phyloP scores from a whole-genome alignment of 2,329 filamentous ascomycete species.

The Colletotrichum tofieldiae region DNA sequence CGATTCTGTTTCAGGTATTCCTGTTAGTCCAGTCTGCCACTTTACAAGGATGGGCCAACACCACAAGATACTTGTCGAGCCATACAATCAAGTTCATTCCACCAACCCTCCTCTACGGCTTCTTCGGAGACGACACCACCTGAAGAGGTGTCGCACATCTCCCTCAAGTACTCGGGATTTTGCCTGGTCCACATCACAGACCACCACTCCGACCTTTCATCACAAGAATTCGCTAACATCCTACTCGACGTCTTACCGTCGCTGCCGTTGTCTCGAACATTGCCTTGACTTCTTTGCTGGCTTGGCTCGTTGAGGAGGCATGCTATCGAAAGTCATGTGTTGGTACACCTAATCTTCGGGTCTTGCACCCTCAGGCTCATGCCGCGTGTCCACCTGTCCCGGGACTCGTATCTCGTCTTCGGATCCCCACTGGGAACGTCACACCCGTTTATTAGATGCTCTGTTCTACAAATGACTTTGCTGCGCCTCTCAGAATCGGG shows the following conservation, averaged over 20 bases:
- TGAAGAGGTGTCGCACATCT: not conserved
- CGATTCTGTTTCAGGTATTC: constrained; percentile 37
- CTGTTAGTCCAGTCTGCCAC: constrained; percentile 4
- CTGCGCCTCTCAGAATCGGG: not conserved
- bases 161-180: constrained; percentile 4
- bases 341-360: no score
- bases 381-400: not conserved
- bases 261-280: not conserved
- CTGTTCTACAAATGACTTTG: constrained; percentile 5
- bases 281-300: constrained; percentile 1
- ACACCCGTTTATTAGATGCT: not conserved
- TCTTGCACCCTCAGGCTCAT: not conserved
- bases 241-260: not conserved
- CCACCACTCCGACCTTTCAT: constrained; percentile 6
- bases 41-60: constrained; percentile 12
- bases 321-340: not conserved
- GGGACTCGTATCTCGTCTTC: constrained; percentile 24
- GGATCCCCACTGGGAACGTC: not conserved
- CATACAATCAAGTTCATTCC: not conserved
- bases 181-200: constrained; percentile 27
- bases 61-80: not conserved
- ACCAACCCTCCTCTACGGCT: constrained; percentile 31
- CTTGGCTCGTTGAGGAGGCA: not conserved
- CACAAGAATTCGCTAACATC: not conserved
- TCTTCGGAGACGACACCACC: constrained; percentile 12